A percentile compares a stretch with the other conserved stretches of the same genome.
Evolutionary conservation across 2,329 filamentous ascomycete species (phyloP).

Genomic region (Dactylellina drechsleri): DNA sequence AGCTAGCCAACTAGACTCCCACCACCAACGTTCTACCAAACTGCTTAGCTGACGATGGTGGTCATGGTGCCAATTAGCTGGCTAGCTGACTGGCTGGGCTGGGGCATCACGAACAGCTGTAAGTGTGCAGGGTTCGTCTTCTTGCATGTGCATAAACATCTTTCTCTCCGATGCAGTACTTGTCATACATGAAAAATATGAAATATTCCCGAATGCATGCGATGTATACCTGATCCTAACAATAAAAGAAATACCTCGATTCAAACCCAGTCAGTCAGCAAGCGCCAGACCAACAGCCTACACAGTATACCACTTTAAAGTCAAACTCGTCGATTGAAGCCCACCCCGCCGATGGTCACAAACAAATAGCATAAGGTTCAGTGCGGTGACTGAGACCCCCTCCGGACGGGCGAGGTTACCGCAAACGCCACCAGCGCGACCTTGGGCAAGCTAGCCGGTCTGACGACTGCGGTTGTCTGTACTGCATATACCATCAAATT

Average conservation of each 20-base stretch:
- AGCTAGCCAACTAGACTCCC: too few species aligned
- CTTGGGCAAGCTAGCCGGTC: slow-evolving; percentile 34
- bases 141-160: not conserved
- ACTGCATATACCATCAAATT: not conserved
- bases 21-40: too few species aligned
- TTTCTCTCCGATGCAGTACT: too few species aligned
- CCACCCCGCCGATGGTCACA: not conserved
- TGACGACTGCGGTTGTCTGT: not conserved
- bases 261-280: not conserved
- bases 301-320: too few species aligned
- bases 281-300: not conserved
- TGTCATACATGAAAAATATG: too few species aligned
- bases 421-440: slow-evolving; percentile 26
- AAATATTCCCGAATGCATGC: not conserved
- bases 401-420: slow-evolving; percentile 15
- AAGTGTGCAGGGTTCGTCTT: not conserved
- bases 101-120: not conserved
- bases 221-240: not conserved
- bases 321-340: not conserved
- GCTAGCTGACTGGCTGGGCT: too few species aligned
- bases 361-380: slow-evolving; percentile 1
- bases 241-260: not conserved
- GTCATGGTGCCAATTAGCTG: too few species aligned
- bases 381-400: not conserved
- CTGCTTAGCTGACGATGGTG: too few species aligned